A percentile compares a stretch with the other conserved stretches of the same genome.
phyloP scores from a whole-genome alignment of 2,329 filamentous ascomycete genomes.

The Xylariaceae sp. region DNA sequence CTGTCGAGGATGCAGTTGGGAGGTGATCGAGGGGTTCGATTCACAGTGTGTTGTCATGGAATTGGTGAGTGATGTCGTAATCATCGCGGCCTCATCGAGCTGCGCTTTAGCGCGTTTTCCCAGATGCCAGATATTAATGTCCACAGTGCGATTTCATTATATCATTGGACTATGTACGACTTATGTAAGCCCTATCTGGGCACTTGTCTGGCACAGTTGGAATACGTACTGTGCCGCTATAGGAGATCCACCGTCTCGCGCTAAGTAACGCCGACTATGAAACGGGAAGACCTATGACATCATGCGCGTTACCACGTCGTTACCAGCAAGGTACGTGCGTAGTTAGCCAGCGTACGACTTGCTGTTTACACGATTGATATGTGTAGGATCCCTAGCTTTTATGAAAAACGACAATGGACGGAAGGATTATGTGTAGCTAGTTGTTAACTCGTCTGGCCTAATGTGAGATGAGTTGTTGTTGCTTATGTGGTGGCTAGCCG shows the following conservation, averaged over 20 bases:
- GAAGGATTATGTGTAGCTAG: too few species aligned
- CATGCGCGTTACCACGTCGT: background rate
- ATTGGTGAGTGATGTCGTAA: slow-evolving; percentile 8
- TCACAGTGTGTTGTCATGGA: background rate
- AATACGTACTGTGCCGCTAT: background rate
- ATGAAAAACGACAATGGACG: too few species aligned
- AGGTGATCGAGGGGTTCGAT: background rate
- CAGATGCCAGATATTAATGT: slow-evolving; percentile 10
- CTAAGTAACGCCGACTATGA: too few species aligned
- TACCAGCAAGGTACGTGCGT: too few species aligned
- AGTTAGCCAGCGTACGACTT: too few species aligned
- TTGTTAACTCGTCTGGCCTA: background rate
- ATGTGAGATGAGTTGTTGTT: background rate
- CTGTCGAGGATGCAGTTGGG: background rate
- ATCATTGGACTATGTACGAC: background rate
- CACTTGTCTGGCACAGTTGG: background rate
- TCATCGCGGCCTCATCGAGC: slow-evolving; percentile 1
- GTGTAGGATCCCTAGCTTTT: too few species aligned
- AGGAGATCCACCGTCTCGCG: background rate
- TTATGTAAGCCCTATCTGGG: background rate
- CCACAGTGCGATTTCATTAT: background rate
- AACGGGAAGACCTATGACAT: background rate
- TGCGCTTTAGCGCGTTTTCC: slow-evolving; percentile 2
- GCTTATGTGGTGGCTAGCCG: background rate
- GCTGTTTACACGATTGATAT: too few species aligned